Conservation (phyloP, 2,329 filamentous ascomycete species). For the Fragosphaeria purpurea region DNA sequence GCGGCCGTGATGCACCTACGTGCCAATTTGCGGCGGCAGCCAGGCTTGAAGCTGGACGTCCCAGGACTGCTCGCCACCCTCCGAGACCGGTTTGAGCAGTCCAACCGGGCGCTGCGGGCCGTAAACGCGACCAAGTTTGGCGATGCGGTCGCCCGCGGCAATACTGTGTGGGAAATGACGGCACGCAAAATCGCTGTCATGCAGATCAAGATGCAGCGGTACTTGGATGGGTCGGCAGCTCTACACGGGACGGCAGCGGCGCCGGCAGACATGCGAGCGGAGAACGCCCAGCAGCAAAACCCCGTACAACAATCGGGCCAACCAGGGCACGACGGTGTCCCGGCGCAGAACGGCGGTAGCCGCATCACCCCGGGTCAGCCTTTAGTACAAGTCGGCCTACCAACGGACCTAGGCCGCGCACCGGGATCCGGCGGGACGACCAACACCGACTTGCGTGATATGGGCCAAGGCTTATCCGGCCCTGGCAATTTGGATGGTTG, state of each 20-base stretch:
- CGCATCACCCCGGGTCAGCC: too few species aligned
- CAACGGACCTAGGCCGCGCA: conserved; percentile 1
- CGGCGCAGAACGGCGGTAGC: too few species aligned
- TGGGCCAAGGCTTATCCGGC: neutral
- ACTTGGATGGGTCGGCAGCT: conserved; percentile 25
- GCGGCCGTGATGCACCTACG: conserved; percentile 30
- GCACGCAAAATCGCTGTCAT: conserved; percentile 37
- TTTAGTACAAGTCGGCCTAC: neutral
- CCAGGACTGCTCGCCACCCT: conserved; percentile 31
- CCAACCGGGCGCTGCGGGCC: conserved; percentile 26
- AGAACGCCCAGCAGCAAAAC: too few species aligned
- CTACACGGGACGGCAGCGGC: neutral
- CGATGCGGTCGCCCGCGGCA: conserved; percentile 21
- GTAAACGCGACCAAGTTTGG: conserved; percentile 15
- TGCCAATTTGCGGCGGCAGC: conserved; percentile 31
- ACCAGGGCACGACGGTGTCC: too few species aligned
- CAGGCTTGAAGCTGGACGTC: conserved; percentile 35
- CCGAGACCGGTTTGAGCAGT: conserved; percentile 32
- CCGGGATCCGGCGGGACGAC: too few species aligned
- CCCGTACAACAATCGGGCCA: too few species aligned
- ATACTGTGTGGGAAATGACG: conserved; percentile 39
- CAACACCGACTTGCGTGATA: neutral
- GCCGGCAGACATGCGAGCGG: too few species aligned
- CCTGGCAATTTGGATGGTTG: conserved; percentile 5
- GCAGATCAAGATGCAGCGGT: conserved; percentile 35